Conservation (phyloP, 129 eudicot genomes). For the Apium graveolens region DNA sequence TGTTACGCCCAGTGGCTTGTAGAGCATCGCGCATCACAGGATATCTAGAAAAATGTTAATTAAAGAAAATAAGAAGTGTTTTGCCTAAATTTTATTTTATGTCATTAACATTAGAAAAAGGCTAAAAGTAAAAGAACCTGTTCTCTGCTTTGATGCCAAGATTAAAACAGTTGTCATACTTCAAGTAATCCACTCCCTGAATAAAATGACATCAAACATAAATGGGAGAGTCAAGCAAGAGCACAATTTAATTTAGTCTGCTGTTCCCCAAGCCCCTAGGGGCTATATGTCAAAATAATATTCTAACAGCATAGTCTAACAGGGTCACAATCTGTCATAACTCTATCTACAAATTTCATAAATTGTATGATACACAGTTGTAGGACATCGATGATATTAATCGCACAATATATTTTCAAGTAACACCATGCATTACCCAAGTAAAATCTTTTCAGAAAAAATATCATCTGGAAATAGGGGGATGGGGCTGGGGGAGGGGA, state of each 20-base stretch:
- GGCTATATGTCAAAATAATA: background rate
- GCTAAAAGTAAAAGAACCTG: slow-evolving; percentile 32
- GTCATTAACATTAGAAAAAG: background rate
- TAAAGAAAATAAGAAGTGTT: background rate
- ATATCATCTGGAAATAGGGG: too few relatives aligned
- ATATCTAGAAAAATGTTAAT: slow-evolving; percentile 43
- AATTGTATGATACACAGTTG: background rate
- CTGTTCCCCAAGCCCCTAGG: background rate
- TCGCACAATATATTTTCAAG: background rate
- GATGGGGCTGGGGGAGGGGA: background rate
- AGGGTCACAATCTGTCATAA: background rate
- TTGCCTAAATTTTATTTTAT: background rate
- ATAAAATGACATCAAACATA: slow-evolving; percentile 8
- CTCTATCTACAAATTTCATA: background rate
- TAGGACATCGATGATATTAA: background rate
- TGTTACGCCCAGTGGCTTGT: slow-evolving; percentile 65
- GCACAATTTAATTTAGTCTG: background rate
- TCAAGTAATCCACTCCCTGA: slow-evolving; percentile 89
- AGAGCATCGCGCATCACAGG: slow-evolving; percentile 96
- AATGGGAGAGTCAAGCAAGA: background rate
- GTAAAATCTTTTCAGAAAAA: background rate
- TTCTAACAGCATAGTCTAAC: background rate
- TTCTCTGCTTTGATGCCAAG: slow-evolving; percentile 70
- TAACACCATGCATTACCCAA: background rate
- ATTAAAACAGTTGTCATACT: slow-evolving; percentile 97